Conservation (phyloP, 2,329 filamentous ascomycete genomes). For the Chaetomium olivaceum region DNA sequence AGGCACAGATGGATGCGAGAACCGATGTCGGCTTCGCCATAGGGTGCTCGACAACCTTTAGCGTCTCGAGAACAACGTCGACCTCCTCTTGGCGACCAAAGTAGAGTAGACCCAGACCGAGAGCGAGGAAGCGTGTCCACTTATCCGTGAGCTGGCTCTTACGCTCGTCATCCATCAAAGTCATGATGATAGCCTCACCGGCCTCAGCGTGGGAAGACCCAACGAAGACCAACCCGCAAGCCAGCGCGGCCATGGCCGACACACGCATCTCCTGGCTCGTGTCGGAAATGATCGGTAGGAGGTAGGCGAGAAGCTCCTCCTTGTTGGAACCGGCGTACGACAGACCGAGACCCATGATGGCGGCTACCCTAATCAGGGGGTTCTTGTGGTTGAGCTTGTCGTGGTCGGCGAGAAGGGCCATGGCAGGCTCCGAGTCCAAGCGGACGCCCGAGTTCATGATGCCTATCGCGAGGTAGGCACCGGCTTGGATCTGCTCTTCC, state of each 20-base stretch:
- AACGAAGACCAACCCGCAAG: conserved; percentile 87
- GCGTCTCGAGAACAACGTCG: conserved; percentile 94
- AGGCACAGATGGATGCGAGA: conserved; percentile 93
- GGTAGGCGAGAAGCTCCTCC: conserved; percentile 78
- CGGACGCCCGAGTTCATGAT: conserved; percentile 93
- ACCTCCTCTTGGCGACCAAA: conserved; percentile 98
- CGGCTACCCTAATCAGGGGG: conserved; percentile 74
- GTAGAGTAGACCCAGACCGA: conserved; percentile 89
- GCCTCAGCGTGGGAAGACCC: conserved; percentile 90
- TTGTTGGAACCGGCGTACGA: conserved; percentile 94
- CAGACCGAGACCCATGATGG: conserved; percentile 94
- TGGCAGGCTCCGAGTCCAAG: conserved; percentile 83
- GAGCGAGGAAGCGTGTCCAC: conserved; percentile 95
- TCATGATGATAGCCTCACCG: conserved; percentile 87
- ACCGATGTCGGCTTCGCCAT: conserved; percentile 96
- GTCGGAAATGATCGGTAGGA: conserved; percentile 86
- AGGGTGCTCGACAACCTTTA: conserved; percentile 95
- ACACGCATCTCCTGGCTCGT: conserved; percentile 88
- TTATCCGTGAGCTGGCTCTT: conserved; percentile 92
- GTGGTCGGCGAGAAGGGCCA: conserved; percentile 79
- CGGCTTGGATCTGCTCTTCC: conserved; percentile 83
- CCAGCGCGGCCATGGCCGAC: conserved; percentile 91
- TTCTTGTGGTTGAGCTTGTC: conserved; percentile 80
- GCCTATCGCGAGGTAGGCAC: conserved; percentile 88
- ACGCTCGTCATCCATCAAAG: conserved; percentile 89